A percentile compares a stretch with the other conserved stretches of the same genome.
These are phyloP conservation scores for Ensete ventricosum DNA, from an alignment of 176 grass and related monocot genomes.

Conservation along the genomic window DNA sequence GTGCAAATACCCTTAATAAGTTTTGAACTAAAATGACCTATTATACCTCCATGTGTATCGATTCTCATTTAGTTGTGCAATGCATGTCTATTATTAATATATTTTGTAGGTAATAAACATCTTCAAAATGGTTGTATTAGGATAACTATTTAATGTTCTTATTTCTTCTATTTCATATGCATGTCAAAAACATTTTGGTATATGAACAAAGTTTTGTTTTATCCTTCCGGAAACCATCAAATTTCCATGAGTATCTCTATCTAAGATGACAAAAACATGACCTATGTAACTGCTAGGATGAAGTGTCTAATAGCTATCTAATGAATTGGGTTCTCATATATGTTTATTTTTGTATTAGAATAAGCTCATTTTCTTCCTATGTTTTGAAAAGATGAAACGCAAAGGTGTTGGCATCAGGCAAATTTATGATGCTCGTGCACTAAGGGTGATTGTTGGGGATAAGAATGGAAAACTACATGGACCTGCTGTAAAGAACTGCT, in stretches of 20 bases:
- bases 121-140: neutral
- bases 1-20: neutral
- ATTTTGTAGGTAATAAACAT: no score
- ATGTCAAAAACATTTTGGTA: neutral
- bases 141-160: neutral
- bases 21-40: neutral
- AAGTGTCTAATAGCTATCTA: no score
- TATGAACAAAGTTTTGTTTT: neutral
- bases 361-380: neutral
- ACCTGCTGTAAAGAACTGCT: conserved; percentile 88
- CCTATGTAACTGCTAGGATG: neutral
- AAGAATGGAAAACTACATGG: conserved; percentile 86
- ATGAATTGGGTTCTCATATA: no score
- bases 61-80: neutral
- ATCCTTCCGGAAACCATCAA: neutral
- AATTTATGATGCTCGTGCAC: conserved; percentile 84
- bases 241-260: neutral
- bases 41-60: neutral
- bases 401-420: conserved; percentile 81
- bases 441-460: conserved; percentile 94
- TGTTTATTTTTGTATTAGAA: neutral
- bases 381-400: conserved; percentile 67
- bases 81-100: no score
- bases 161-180: neutral
- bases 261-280: neutral